A percentile compares a stretch with the other conserved stretches of the same genome.
Conservation (phyloP, 805 yeast genomes). For the Yarrowia osloensis region DNA sequence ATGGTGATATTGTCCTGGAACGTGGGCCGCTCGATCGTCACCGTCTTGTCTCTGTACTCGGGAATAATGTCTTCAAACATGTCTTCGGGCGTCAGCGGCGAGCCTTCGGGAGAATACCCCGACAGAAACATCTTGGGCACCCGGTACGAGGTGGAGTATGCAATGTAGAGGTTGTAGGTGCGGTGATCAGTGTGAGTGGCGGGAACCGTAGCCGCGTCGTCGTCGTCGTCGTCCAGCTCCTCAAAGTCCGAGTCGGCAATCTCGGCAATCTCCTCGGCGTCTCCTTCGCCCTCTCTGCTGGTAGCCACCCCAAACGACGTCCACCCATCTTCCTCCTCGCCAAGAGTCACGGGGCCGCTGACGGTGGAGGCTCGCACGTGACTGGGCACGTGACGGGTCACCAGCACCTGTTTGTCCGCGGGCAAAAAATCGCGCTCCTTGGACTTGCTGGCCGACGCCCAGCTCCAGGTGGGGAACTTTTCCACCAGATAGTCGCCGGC, state of each 20-base stretch:
- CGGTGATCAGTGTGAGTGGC: constrained; percentile 49
- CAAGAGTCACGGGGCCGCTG: constrained; percentile 44
- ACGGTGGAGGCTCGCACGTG: constrained; percentile 54
- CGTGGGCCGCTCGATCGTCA: constrained; percentile 91
- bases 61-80: constrained; percentile 94
- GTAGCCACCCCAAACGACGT: constrained; percentile 15
- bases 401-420: constrained; percentile 78
- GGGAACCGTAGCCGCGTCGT: constrained; percentile 26
- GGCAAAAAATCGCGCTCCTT: constrained; percentile 74
- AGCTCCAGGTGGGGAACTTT: constrained; percentile 96
- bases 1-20: constrained; percentile 69
- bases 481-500: constrained; percentile 93
- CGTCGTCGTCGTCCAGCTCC: constrained; percentile 36
- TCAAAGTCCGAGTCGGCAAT: constrained; percentile 37
- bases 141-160: constrained; percentile 91
- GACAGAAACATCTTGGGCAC: constrained; percentile 93
- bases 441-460: constrained; percentile 66
- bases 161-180: constrained; percentile 83
- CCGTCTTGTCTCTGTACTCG: constrained; percentile 94
- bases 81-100: constrained; percentile 79
- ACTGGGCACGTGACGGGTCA: constrained; percentile 88
- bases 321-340: constrained; percentile 49
- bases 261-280: constrained; percentile 37
- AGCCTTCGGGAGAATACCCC: constrained; percentile 81
- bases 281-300: not conserved